Conservation (phyloP, 192 early-diverging fungal genomes). For the Chytriomyces sp. region DNA sequence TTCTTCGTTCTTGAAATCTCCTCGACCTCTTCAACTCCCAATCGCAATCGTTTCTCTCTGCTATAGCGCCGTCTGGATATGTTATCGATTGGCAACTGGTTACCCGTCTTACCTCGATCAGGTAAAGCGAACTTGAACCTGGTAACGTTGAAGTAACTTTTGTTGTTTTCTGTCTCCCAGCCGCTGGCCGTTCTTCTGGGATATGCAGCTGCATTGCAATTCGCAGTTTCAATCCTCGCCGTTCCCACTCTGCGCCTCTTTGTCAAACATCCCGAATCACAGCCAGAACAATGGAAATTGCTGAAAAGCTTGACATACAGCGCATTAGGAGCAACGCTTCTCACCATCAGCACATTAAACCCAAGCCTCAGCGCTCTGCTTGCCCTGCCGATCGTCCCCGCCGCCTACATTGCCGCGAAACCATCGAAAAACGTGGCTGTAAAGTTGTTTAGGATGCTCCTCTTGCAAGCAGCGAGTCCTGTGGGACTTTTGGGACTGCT, state of each 20-base stretch:
- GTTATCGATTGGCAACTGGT: not conserved
- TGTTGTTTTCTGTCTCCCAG: not conserved
- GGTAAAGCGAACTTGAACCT: not conserved
- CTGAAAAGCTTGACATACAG: conserved; percentile 45
- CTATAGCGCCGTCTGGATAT: conserved; percentile 10
- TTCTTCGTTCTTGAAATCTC: conserved; percentile 22
- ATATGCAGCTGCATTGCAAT: not conserved
- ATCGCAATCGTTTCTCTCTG: conserved; percentile 16
- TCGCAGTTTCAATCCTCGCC: conserved; percentile 36
- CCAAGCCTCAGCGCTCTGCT: conserved; percentile 48
- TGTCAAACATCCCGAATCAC: too few species aligned
- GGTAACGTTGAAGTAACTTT: not conserved
- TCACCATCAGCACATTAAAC: conserved; percentile 48
- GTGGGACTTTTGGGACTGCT: conserved; percentile 35
- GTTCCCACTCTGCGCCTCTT: conserved; percentile 23
- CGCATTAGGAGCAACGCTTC: conserved; percentile 38
- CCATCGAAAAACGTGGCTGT: conserved; percentile 19
- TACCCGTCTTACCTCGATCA: not conserved
- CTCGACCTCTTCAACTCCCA: conserved; percentile 22
- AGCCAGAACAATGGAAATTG: conserved; percentile 42
- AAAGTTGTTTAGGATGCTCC: conserved; percentile 27
- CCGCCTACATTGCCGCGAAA: conserved; percentile 29
- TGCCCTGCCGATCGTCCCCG: conserved; percentile 47
- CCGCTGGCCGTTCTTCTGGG: conserved; percentile 5
- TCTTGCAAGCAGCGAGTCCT: conserved; percentile 38